Percentiles rank a stretch among this genome's conserved stretches.
These are phyloP conservation scores for Pachysandra terminalis DNA, from an alignment of 164 flowering plant genomes.

Conservation along the genomic window DNA sequence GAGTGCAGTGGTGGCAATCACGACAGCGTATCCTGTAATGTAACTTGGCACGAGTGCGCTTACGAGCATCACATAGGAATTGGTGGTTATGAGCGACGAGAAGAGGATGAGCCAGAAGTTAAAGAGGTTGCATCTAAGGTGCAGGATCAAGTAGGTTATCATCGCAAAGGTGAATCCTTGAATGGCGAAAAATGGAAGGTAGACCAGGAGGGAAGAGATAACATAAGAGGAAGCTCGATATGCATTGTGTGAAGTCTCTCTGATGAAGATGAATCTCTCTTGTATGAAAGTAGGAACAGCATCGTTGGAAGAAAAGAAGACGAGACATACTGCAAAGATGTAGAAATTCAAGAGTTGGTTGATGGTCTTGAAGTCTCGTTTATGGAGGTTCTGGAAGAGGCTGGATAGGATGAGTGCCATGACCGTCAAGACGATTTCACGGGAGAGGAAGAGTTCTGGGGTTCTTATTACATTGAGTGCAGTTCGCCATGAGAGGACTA, in stretches of 20 bases:
- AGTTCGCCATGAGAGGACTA: slow-evolving; percentile 65
- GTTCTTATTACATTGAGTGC: slow-evolving; percentile 62
- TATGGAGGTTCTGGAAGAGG: slow-evolving; percentile 42
- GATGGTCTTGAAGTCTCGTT: slow-evolving; percentile 36
- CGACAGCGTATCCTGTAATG: slow-evolving; percentile 75
- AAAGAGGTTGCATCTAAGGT: slow-evolving; percentile 31
- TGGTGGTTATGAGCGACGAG: slow-evolving; percentile 66
- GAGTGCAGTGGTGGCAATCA: slow-evolving; percentile 74
- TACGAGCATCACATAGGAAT: slow-evolving; percentile 74
- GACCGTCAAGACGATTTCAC: slow-evolving; percentile 62
- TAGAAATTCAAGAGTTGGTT: slow-evolving; percentile 69
- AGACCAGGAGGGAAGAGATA: slow-evolving; percentile 65
- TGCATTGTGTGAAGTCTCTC: slow-evolving; percentile 80
- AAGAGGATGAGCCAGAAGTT: slow-evolving; percentile 63
- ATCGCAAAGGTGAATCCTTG: slow-evolving; percentile 71
- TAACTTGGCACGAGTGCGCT: slow-evolving; percentile 69
- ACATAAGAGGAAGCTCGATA: slow-evolving; percentile 74
- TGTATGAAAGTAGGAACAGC: slow-evolving; percentile 85
- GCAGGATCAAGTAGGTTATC: slow-evolving; percentile 44
- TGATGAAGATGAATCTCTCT: slow-evolving; percentile 74
- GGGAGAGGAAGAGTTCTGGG: slow-evolving; percentile 76
- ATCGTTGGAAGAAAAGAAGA: slow-evolving; percentile 77
- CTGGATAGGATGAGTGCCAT: slow-evolving; percentile 69
- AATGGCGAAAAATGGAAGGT: slow-evolving; percentile 66
- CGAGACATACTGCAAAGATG: slow-evolving; percentile 68